These are phyloP conservation scores for Peniophora sp. DNA, from an alignment of 1,284 basidiomycete species.

Conservation along the genomic window DNA sequence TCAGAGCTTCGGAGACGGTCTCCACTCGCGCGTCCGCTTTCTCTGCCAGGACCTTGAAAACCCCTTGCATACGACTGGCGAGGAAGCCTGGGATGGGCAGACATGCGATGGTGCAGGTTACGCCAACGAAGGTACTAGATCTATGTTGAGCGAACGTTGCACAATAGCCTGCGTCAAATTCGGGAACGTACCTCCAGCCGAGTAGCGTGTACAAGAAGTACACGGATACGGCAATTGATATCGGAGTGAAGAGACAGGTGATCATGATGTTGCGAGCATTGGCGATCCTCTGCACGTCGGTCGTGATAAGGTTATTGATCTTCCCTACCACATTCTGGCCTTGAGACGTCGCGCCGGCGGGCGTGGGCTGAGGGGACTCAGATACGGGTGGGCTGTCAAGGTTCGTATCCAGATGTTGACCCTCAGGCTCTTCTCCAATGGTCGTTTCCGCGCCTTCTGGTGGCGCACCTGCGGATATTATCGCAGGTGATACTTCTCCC, in stretches of 20 bases:
- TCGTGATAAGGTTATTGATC: constrained; percentile 23
- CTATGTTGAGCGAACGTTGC: constrained; percentile 7
- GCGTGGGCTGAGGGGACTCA: too few species aligned
- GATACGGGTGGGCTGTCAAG: too few species aligned
- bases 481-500: constrained; percentile 5
- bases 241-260: constrained; percentile 25
- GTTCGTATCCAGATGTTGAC: too few species aligned
- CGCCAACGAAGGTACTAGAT: constrained; percentile 40
- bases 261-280: constrained; percentile 5
- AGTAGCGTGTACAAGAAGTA: constrained; percentile 38
- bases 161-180: constrained; percentile 1
- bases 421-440: too few species aligned
- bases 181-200: constrained; percentile 33
- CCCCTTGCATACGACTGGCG: constrained; percentile 20
- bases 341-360: too few species aligned
- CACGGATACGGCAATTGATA: constrained; percentile 28
- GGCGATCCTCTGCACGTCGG: constrained; percentile 8
- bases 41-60: constrained; percentile 21
- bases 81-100: constrained; percentile 43
- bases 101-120: constrained; percentile 41
- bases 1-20: constrained; percentile 38
- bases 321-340: constrained; percentile 24
- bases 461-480: constrained; percentile 12
- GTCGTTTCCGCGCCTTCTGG: constrained; percentile 14
- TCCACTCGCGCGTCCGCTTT: constrained; percentile 43